Evolutionary conservation across 805 yeast genomes (phyloP), one percentile per base, ranked within the genome.

Genomic region (Ogataea kodamae): DNA sequence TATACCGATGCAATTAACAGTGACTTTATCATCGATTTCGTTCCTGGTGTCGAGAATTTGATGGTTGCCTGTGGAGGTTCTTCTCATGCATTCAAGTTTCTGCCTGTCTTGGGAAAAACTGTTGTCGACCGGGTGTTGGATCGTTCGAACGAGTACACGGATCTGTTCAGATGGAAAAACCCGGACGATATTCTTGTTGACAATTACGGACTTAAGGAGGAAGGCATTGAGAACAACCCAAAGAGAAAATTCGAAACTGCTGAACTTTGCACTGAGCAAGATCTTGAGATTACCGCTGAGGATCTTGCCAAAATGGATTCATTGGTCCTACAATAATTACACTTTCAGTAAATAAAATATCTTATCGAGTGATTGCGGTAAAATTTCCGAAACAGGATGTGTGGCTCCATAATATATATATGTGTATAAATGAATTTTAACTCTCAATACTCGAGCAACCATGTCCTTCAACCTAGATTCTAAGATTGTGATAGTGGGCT

Each of bases 401-500:
- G n/a, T n/a, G n/a, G n/a, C n/a, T n/a, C n/a, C n/a, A n/a, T n/a
- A n/a, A n/a, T n/a, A n/a, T n/a, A n/a, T n/a, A n/a, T n/a, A n/a
- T n/a, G n/a, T n/a, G n/a, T n/a, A n/a, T n/a, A n/a, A n/a, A n/a
- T n/a, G n/a, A n/a, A n/a, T n/a, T n/a, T n/a, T n/a, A 18, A 9
- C 21, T 27, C n/a, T 22, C 24, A 20, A 17, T 25, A 28, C 17
- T 30, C 20, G 21, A 18, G 21, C 7, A n/a, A n/a, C n/a, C n/a
- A n/a, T n/a, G 17, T 21, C 4, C 8, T 21, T 37, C 34, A 18
- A 22, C 7, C 21, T 20, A 12, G n/a, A 16, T 15, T 28, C 27
- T 13, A 24, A 20, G 12, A 57, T 68, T 27, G 55, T 61, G 21
- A 61, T 71, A 26, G 61, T 68, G n/a, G 78, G 78, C 11, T 65